Evolutionary conservation across 805 yeast genomes (phyloP).

Genomic region (Wickerhamomyces tratensis): DNA sequence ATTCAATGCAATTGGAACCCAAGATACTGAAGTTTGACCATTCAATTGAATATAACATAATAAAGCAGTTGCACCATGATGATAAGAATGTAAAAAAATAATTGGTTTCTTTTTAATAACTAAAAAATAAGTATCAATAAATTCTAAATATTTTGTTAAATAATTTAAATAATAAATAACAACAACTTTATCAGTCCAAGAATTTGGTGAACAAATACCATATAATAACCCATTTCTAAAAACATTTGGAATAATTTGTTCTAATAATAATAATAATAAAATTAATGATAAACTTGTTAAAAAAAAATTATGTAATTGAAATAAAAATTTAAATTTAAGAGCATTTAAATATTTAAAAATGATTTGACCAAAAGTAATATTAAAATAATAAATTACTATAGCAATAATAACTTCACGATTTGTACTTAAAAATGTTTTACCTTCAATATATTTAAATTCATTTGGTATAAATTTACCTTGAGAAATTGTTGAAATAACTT

Average conservation of each 20-base stretch:
- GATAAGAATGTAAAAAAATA: slow-evolving; percentile 91
- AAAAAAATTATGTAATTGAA: slow-evolving; percentile 77
- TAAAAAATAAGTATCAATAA: slow-evolving; percentile 83
- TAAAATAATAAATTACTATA: slow-evolving; percentile 62
- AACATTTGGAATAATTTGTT: slow-evolving; percentile 79
- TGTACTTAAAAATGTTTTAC: slow-evolving; percentile 59
- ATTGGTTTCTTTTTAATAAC: slow-evolving; percentile 88
- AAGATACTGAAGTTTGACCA: slow-evolving; percentile 84
- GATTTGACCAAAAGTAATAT: slow-evolving; percentile 80
- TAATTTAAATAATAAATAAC: slow-evolving; percentile 85
- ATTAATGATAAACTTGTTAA: slow-evolving; percentile 61
- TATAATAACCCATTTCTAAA: slow-evolving; percentile 67
- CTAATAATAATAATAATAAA: slow-evolving; percentile 62
- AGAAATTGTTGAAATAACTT: slow-evolving; percentile 30
- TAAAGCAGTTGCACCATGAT: slow-evolving; percentile 96
- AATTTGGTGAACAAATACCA: slow-evolving; percentile 67
- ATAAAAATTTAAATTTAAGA: slow-evolving; percentile 61
- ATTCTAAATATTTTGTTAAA: slow-evolving; percentile 80
- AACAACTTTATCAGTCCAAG: slow-evolving; percentile 81
- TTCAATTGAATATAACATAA: slow-evolving; percentile 88
- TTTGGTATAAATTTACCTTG: slow-evolving; percentile 51
- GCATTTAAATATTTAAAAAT: slow-evolving; percentile 50
- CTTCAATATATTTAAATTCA: slow-evolving; percentile 58
- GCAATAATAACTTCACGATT: slow-evolving; percentile 47
- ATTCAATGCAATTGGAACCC: slow-evolving; percentile 90